phyloP scores from a whole-genome alignment of 1,284 basidiomycete genomes.

The Fomitiporia mediterranea region DNA sequence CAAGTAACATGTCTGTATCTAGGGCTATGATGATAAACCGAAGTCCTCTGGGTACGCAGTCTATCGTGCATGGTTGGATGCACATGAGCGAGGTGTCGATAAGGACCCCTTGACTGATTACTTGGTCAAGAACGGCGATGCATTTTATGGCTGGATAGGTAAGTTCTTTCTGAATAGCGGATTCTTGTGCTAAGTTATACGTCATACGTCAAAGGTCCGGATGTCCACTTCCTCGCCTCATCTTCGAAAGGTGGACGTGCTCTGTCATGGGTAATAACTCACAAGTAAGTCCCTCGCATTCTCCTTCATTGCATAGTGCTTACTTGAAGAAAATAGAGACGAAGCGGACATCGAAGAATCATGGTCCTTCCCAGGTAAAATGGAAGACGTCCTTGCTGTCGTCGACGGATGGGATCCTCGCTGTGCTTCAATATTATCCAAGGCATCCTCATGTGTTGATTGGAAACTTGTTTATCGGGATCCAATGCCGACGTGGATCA shows the following conservation, averaged over 20 bases:
- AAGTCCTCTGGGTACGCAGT: constrained; percentile 30
- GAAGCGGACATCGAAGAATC: constrained; percentile 26
- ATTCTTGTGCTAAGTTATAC: not conserved
- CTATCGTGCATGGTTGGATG: constrained; percentile 30
- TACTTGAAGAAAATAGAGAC: constrained; percentile 22
- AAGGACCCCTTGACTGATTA: constrained; percentile 27
- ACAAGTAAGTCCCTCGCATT: constrained; percentile 20
- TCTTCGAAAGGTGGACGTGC: constrained; percentile 24
- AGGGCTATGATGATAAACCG: constrained; percentile 30
- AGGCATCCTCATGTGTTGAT: constrained; percentile 28
- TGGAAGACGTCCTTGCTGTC: constrained; percentile 27
- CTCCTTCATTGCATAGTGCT: not conserved
- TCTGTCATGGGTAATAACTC: constrained; percentile 29
- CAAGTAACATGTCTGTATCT: not conserved
- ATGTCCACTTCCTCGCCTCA: constrained; percentile 27
- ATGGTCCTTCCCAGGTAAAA: constrained; percentile 27
- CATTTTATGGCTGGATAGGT: constrained; percentile 27
- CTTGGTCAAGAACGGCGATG: constrained; percentile 24
- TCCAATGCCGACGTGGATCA: constrained; percentile 31
- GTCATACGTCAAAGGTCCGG: constrained; percentile 22
- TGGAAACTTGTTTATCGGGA: constrained; percentile 33
- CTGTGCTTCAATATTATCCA: constrained; percentile 27
- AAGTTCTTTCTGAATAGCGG: not conserved
- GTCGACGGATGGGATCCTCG: constrained; percentile 30
- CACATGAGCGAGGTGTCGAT: constrained; percentile 25